Evolutionary conservation across 2,329 filamentous ascomycete genomes (phyloP), one percentile per base, ranked within the genome.

Genomic region (Hymenoscyphus infarciens): DNA sequence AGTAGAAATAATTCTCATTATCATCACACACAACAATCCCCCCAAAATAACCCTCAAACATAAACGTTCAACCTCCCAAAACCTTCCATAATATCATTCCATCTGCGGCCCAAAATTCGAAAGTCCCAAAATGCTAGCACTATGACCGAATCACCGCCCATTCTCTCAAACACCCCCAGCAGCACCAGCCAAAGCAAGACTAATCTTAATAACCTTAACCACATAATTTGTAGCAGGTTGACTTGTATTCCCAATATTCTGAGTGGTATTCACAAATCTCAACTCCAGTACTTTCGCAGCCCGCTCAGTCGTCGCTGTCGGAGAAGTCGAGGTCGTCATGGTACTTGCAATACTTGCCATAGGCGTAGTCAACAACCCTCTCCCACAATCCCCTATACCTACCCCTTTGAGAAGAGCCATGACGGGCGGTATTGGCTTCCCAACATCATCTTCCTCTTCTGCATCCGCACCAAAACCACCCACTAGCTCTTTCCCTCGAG

Each of bases 61-160:
- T 52, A 19, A 52, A 27, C 19, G 2, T 52, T 25, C 19, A 22
- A 13, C 45, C 45, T 49, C 19, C 45, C n/a, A 52, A 52, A 52
- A 52, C 2, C 45, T 25, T 25, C n/a, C 8, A 52, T 4, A 22
- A 52, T 25, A 52, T 54, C 52, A 54, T 54, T 11, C 8, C 53
- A 55, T 55, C 53, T 55, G 11, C 53, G 16, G 7, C 11, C 53
- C 53, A 55, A 55, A 55, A 55, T 55, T 10, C 25, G 5, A 33
- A 55, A 31, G 31, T 29, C 19, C 25, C 22, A 31, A 55, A 31
- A 55, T 27, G n/a, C 13, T 10, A 55, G 8, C 53, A n/a, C 52
- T 31, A 54, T 29, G 5, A 33, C 2, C 8, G 3, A 38, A 38
- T 5, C 8, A 52, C 19, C 19, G 10, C 42, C n/a, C 3, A 22